Evolutionary conservation across 225 moss, liverwort and hornwort species (phyloP).

Genomic region (Thuidium tamariscinum): DNA sequence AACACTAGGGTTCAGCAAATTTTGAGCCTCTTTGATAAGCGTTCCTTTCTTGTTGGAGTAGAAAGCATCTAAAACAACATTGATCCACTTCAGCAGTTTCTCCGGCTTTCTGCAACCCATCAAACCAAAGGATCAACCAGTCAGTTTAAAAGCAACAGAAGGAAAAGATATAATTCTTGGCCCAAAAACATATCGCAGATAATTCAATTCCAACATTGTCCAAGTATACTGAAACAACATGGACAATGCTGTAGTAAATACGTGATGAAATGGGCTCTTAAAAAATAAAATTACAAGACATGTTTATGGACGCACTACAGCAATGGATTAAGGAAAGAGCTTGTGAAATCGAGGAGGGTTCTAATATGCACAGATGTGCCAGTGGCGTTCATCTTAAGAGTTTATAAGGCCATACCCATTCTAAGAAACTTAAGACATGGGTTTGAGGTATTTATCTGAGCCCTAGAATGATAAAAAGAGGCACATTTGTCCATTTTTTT

Average conservation of each 20-base stretch:
- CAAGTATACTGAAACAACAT: neutral
- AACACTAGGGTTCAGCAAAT: constrained; percentile 76
- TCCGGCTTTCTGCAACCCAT: constrained; percentile 64
- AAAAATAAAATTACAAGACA: neutral
- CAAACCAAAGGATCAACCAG: neutral
- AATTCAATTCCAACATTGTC: neutral
- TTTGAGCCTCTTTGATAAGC: constrained; percentile 88
- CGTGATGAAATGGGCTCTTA: neutral
- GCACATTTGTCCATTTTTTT: neutral
- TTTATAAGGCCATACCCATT: neutral
- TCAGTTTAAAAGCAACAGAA: neutral
- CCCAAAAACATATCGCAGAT: neutral
- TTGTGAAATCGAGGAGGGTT: neutral
- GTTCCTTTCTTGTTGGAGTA: constrained; percentile 75
- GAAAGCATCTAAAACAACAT: constrained; percentile 73
- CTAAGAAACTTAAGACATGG: neutral
- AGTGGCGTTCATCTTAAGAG: neutral
- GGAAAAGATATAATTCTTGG: neutral
- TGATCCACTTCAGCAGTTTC: constrained; percentile 65
- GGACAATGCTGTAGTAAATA: neutral
- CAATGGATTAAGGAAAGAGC: neutral
- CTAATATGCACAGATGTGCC: neutral
- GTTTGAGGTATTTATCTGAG: neutral
- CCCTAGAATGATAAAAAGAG: neutral
- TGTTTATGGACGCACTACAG: neutral